phyloP scores from a whole-genome alignment of 495 filamentous ascomycete species.

The Articulospora tetracladia region DNA sequence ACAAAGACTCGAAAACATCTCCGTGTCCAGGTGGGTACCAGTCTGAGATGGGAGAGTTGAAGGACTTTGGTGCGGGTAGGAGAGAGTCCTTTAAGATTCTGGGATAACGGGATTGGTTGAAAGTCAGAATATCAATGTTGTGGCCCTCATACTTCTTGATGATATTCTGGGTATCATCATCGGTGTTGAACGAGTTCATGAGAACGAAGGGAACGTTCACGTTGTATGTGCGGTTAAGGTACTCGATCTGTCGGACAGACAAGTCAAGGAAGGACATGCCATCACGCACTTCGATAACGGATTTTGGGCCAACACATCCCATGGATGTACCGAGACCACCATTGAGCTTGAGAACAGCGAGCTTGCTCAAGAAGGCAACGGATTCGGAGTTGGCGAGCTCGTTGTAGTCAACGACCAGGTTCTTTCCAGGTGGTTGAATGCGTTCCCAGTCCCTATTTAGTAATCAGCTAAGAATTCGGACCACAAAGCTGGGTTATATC shows the following conservation, averaged over 20 bases:
- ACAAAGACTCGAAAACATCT: conserved; percentile 99
- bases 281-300: conserved; percentile 98
- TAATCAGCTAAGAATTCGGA: neutral
- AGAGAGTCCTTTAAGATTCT: conserved; percentile 97
- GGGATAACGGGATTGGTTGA: conserved; percentile 99
- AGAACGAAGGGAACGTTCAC: conserved; percentile 98
- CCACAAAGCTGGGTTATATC: conserved; percentile 26
- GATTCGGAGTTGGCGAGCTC: conserved; percentile 80
- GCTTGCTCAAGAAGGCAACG: conserved; percentile 91
- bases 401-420: conserved; percentile 92
- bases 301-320: conserved; percentile 99
- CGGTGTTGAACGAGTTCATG: conserved; percentile 99
- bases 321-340: conserved; percentile 99
- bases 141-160: conserved; percentile 99
- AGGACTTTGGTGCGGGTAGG: conserved; percentile 88
- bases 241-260: conserved; percentile 98
- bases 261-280: conserved; percentile 99
- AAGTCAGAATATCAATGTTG: conserved; percentile 98
- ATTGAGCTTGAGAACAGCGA: conserved; percentile 98
- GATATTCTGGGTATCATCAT: conserved; percentile 95
- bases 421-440: conserved; percentile 85
- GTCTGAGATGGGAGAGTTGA: conserved; percentile 83
- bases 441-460: conserved; percentile 79
- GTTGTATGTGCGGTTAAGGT: conserved; percentile 95
- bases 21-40: conserved; percentile 99